Evolutionary conservation across 2,329 filamentous ascomycete genomes (phyloP).

Genomic region (Xylariaceae sp.): DNA sequence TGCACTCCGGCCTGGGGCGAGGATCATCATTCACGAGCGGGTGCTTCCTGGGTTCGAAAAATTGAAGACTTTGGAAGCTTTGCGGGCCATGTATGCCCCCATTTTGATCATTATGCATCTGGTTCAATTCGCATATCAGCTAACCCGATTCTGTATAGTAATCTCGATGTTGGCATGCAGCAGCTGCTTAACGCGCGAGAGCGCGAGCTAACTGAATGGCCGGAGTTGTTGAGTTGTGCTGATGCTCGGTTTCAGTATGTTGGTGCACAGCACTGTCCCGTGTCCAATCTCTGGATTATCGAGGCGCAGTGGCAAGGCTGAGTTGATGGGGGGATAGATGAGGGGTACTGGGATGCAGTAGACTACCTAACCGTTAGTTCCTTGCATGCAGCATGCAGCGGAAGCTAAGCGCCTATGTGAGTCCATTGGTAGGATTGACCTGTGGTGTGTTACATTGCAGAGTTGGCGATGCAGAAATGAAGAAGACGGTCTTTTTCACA

Average conservation of each 20-base stretch:
- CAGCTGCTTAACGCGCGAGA: slow-evolving; percentile 6
- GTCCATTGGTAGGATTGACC: too few species aligned
- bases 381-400: too few species aligned
- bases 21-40: slow-evolving; percentile 4
- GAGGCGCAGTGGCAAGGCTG: slow-evolving; percentile 9
- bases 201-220: slow-evolving; percentile 3
- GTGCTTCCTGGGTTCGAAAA: neutral
- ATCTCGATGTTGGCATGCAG: slow-evolving; percentile 4
- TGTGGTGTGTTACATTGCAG: too few species aligned
- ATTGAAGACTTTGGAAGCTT: neutral
- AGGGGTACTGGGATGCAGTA: too few species aligned
- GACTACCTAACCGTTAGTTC: too few species aligned
- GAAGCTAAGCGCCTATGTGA: too few species aligned
- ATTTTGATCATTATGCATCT: too few species aligned
- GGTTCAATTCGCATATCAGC: neutral
- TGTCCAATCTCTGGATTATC: slow-evolving; percentile 3
- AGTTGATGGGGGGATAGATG: too few species aligned
- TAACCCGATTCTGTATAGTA: neutral
- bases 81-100: neutral
- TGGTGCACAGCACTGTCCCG: slow-evolving; percentile 3
- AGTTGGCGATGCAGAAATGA: too few species aligned
- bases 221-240: slow-evolving; percentile 1
- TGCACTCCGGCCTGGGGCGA: slow-evolving; percentile 12
- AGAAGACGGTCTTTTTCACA: too few species aligned
- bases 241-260: slow-evolving; percentile 5